Evolutionary conservation across 495 filamentous ascomycete genomes (phyloP).

Genomic region (Penicillium steckii): DNA sequence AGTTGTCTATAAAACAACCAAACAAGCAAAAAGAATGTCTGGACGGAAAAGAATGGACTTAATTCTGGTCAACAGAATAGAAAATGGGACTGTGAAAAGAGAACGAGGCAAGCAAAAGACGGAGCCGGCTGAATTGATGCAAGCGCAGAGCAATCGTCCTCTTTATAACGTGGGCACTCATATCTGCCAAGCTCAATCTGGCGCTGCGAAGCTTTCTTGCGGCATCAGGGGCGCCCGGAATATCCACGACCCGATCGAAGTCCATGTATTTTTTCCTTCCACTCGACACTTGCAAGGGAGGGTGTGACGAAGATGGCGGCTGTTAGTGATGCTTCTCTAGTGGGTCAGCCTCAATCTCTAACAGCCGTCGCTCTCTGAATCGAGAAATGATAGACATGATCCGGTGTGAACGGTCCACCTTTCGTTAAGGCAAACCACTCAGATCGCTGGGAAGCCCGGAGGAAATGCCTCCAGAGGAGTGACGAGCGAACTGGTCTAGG

Average conservation of each 20-base stretch:
- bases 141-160: no score
- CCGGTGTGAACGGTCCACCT: background rate
- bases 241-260: no score
- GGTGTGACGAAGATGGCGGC: background rate
- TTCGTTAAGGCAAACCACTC: background rate
- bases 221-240: background rate
- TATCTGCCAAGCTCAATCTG: background rate
- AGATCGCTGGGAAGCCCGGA: no score
- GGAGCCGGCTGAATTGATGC: background rate
- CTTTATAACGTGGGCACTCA: background rate
- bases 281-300: background rate
- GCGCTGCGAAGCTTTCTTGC: background rate
- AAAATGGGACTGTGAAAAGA: background rate
- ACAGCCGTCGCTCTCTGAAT: background rate
- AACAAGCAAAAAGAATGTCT: background rate
- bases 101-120: background rate
- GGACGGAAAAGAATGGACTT: background rate
- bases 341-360: background rate
- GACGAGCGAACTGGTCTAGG: no score
- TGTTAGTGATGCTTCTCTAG: background rate
- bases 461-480: background rate
- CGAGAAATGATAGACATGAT: background rate
- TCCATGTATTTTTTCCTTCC: no score
- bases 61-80: conserved; percentile 7
- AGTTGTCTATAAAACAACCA: no score